Evolutionary conservation across 148 eudicot species (phyloP), one percentile per base, ranked within the genome.

Genomic region (Persicaria maculosa): DNA sequence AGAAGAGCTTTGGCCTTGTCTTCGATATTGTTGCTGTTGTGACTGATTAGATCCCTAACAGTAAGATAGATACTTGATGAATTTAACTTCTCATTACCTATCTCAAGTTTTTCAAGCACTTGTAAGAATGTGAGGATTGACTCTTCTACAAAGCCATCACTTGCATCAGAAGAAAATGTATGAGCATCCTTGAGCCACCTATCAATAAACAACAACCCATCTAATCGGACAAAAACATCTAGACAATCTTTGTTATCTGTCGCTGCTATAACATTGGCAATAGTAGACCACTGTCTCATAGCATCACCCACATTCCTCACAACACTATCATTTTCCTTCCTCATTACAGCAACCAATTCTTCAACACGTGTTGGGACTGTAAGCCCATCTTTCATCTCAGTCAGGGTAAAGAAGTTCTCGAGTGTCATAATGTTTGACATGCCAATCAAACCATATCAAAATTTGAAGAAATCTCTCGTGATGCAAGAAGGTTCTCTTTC

Each of bases 341-440:
- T 80, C 90, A 93, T 86, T 7, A 75, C 82, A 78, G 74, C 77
- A 74, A 94, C 79, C 78, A 94, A 85, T 78, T 91, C 98, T 79
- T 82, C 86, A 46, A 94, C 98, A 75, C 95, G 90, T 79, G 86
- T 80, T 76, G 87, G 85, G 76, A 86, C 76, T 22, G 86, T 83
- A 74, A 94, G 87, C 83, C 98, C 98, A 82, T 87, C 87, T 84
- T 85, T 88, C 90, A 87, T 84, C 88, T 94, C 98, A 78, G 90
- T 80, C 78, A 83, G 81, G 72, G 93, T 89, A 86, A 91, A 87
- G 81, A 91, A 94, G 75, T 90, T 88, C 79, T 90, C 91, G 15
- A 91, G 90, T 72, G 97, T 77, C 98, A 93, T 93, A 36, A 78
- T 61, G 88, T 76, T 76, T 82, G 83, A 83, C 65, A 78, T 74